phyloP scores from a whole-genome alignment of 2,329 filamentous ascomycete genomes.

The Zasmidium cellare region DNA sequence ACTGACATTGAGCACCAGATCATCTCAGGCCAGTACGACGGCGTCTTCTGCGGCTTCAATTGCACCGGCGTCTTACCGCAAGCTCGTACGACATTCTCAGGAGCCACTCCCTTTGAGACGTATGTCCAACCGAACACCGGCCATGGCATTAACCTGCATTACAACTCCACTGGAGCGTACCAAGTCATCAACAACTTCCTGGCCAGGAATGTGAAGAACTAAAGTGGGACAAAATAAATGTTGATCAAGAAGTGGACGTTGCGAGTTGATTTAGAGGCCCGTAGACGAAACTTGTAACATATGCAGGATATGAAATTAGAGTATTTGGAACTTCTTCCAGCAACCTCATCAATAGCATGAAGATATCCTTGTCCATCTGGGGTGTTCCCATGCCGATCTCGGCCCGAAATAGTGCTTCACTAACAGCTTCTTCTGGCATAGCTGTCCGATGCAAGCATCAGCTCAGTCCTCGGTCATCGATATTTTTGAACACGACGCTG shows the following conservation, averaged over 20 bases:
- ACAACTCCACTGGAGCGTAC: conserved; percentile 36
- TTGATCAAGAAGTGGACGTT: not conserved
- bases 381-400: not conserved
- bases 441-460: not conserved
- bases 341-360: not conserved
- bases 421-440: not conserved
- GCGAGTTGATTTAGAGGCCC: too few relatives aligned
- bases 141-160: conserved; percentile 38
- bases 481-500: not conserved
- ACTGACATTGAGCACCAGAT: conserved; percentile 23
- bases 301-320: too few relatives aligned
- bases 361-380: not conserved
- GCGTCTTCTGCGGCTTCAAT: conserved; percentile 37
- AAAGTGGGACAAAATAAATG: not conserved
- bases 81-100: conserved; percentile 29
- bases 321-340: not conserved
- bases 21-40: conserved; percentile 30
- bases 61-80: conserved; percentile 33
- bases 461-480: not conserved
- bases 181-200: conserved; percentile 10
- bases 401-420: not conserved
- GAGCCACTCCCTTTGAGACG: conserved; percentile 29
- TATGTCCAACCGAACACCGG: conserved; percentile 40
- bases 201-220: conserved; percentile 4
- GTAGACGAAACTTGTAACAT: too few relatives aligned